Evolutionary conservation across 805 yeast genomes (phyloP), one percentile per base, ranked within the genome.

Genomic region (Candida nitratophila): DNA sequence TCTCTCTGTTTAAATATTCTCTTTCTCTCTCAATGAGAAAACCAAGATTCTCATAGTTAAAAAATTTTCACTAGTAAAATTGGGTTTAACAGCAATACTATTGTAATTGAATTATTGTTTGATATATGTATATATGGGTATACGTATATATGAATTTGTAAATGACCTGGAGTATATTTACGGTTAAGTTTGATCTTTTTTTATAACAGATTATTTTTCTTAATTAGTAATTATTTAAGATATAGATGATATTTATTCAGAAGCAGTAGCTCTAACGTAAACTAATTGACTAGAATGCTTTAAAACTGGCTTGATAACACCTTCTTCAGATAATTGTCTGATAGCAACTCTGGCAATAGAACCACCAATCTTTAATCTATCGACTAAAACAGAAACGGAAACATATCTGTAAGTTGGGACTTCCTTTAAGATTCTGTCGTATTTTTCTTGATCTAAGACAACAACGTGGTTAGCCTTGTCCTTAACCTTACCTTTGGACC

Each of bases 401-500:
- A 93, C 95, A 72, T 79, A 89, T 84, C 91, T 91, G 93, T 84
- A 93, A 64, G 96, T 88, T 78, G 97, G 97, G 52, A 90, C 97
- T 70, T 93, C 99, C 86, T 93, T 93, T 77, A 89, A 73, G 78
- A 93, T 86, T 81, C 97, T 88, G 95, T 93, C 99, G 80, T 85
- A 91, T 73, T 91, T 87, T 63, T 93, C 95, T 81, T 93, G 97
- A 76, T 93, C 99, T 67, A 93, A 80, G 73, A 86, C 78, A 67
- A 93, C 90, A 70, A 89, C 83, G 83, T 93, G 99, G 74, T 87
- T 91, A 65, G 99, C 98, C 95, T 86, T 91, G 79, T 93, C 99
- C 90, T 95, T 93, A 75, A 89, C 96, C 84, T 95, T 89, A 77
- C 96, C 96, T 84, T 91, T 90, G 86, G 95, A 86, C 99, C 98